A percentile compares a stretch with the other conserved stretches of the same genome.
Evolutionary conservation across 163 green algal species (phyloP).

Genomic region (Volvox carteri): DNA sequence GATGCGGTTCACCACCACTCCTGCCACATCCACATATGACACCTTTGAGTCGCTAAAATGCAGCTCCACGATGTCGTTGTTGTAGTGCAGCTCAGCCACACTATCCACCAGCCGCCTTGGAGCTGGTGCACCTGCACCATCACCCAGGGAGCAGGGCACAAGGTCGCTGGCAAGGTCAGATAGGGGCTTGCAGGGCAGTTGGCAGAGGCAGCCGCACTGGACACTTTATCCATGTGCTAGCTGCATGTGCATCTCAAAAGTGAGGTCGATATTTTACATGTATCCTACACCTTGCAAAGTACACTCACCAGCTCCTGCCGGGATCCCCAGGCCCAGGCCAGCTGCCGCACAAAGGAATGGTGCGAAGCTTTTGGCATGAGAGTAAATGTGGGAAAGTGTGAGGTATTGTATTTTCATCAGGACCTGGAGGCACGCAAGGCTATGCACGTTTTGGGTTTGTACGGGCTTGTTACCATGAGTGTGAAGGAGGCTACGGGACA

Average conservation of each 20-base stretch:
- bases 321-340: neutral
- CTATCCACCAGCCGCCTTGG: conserved; percentile 12
- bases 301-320: neutral
- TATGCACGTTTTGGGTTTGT: no score
- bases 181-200: conserved; percentile 12
- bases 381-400: no score
- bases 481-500: no score
- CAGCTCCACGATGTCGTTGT: conserved; percentile 28
- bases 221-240: neutral
- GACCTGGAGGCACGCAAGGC: no score
- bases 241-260: conserved; percentile 17
- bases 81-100: neutral
- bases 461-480: no score
- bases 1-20: conserved; percentile 9
- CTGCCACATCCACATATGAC: conserved; percentile 9
- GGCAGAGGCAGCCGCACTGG: neutral
- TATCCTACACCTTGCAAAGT: neutral
- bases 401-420: no score
- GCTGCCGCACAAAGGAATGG: neutral
- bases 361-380: no score
- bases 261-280: neutral
- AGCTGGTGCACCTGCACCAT: conserved; percentile 28
- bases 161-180: neutral
- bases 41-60: neutral
- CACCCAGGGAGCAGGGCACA: neutral